phyloP scores from a whole-genome alignment of 1,284 basidiomycete genomes.

The Meira miltonrushii region DNA sequence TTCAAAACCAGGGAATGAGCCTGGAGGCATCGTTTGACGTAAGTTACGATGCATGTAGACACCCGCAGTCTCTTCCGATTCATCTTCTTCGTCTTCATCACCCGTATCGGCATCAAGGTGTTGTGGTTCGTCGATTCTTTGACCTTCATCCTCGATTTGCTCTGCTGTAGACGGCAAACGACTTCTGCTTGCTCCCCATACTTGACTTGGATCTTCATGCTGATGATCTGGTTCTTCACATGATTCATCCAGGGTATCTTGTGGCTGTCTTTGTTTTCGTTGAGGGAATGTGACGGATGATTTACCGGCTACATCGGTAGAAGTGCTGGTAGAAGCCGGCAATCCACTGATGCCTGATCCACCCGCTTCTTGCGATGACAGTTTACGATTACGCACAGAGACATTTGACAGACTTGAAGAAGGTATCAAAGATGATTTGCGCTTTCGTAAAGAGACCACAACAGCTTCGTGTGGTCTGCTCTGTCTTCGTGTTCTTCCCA shows the following conservation, averaged over 20 bases:
- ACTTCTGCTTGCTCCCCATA: slow-evolving; percentile 1
- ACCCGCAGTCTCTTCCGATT: slow-evolving; percentile 18
- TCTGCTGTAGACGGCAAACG: slow-evolving; percentile 14
- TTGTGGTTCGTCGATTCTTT: slow-evolving; percentile 1
- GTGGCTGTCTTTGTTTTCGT: background rate
- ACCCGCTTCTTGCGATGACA: background rate
- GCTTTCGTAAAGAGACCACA: slow-evolving; percentile 26
- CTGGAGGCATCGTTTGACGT: slow-evolving; percentile 4
- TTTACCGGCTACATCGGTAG: background rate
- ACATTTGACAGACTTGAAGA: slow-evolving; percentile 5
- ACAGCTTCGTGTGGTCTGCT: slow-evolving; percentile 25
- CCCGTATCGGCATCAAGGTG: background rate
- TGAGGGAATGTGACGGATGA: background rate
- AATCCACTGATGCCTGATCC: background rate
- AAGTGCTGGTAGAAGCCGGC: background rate
- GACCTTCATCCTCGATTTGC: background rate
- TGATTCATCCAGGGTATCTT: background rate
- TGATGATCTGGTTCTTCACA: slow-evolving; percentile 8
- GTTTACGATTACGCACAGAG: background rate
- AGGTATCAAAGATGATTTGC: slow-evolving; percentile 22
- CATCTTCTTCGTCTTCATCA: slow-evolving; percentile 16
- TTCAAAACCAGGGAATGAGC: slow-evolving; percentile 7
- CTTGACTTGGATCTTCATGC: slow-evolving; percentile 7
- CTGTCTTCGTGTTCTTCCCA: background rate
- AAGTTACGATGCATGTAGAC: slow-evolving; percentile 33